Conservation (phyloP, 768 basidiomycete species). For the Cyathus striatus region DNA sequence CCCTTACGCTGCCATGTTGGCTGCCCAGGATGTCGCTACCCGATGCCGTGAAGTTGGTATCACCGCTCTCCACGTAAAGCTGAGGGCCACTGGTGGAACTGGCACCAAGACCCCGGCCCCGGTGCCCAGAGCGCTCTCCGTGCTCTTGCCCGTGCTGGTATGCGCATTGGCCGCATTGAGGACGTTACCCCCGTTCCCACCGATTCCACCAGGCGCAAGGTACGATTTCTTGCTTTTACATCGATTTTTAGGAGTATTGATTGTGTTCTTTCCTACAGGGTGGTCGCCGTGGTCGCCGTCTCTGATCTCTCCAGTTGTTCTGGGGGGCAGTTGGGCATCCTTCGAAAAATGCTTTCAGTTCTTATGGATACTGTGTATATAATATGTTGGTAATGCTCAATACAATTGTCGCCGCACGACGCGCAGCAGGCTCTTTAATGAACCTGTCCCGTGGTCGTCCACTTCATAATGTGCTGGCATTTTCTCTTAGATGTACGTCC, state of each 20-base stretch:
- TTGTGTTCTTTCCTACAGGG: conserved; percentile 46
- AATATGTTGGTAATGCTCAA: conserved; percentile 27
- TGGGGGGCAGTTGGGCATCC: conserved; percentile 6
- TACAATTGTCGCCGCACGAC: conserved; percentile 80
- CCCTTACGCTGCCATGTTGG: conserved; percentile 95
- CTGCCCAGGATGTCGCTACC: conserved; percentile 92
- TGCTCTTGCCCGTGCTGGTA: conserved; percentile 96
- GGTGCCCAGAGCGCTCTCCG: conserved; percentile 98
- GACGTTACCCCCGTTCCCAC: conserved; percentile 98
- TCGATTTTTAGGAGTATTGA: background rate
- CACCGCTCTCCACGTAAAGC: conserved; percentile 98
- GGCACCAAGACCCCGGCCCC: conserved; percentile 98
- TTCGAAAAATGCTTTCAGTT: conserved; percentile 5
- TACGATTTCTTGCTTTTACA: conserved; percentile 23
- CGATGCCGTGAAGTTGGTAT: conserved; percentile 99
- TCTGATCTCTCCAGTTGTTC: conserved; percentile 35
- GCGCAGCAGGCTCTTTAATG: conserved; percentile 59
- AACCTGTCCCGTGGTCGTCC: conserved; percentile 79
- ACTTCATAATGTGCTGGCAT: conserved; percentile 24
- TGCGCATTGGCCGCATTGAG: conserved; percentile 97
- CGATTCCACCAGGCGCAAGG: conserved; percentile 97
- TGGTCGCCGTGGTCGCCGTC: conserved; percentile 98
- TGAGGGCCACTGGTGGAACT: conserved; percentile 96
- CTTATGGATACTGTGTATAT: conserved; percentile 12
- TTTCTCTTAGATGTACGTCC: conserved; percentile 5